These are phyloP conservation scores for Oehlia diaphana DNA, from an alignment of 192 early-diverging fungal species.

Conservation along the genomic window DNA sequence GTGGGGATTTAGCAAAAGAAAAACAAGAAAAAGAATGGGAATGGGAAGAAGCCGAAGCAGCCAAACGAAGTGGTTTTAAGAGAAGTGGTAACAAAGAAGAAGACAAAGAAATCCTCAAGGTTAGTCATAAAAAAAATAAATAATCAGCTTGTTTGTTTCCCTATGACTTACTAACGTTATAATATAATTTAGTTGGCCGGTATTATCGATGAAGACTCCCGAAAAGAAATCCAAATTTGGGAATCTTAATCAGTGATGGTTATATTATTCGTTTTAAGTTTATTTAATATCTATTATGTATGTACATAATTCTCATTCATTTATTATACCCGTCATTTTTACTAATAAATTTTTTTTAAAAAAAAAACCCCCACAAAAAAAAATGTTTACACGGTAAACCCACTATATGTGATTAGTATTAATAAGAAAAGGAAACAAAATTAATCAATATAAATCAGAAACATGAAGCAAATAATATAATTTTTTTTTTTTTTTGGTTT, in stretches of 20 bases:
- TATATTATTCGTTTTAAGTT: too few species aligned
- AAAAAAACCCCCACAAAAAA: too few species aligned
- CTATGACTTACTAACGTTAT: not conserved
- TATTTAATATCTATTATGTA: too few species aligned
- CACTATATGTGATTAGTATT: too few species aligned
- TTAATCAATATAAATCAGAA: too few species aligned
- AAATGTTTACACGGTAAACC: too few species aligned
- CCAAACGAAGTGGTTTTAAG: not conserved
- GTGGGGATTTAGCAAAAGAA: conserved; percentile 41
- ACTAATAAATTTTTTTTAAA: too few species aligned
- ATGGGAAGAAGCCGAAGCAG: conserved; percentile 51
- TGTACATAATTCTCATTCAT: too few species aligned
- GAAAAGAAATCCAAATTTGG: not conserved
- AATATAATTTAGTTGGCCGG: not conserved
- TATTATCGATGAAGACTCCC: not conserved
- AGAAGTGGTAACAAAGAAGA: not conserved
- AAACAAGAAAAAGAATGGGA: conserved; percentile 48
- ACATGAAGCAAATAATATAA: too few species aligned
- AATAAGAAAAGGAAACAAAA: too few species aligned
- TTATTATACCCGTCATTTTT: too few species aligned
- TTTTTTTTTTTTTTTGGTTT: too few species aligned
- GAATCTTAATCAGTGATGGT: not conserved
- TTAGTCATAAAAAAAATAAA: not conserved
- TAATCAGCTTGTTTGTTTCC: not conserved
- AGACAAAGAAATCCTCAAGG: conserved; percentile 15